Evolutionary conservation across 2,329 filamentous ascomycete genomes (phyloP), one percentile per base, ranked within the genome.

Genomic region (Penicillium verrucosum): DNA sequence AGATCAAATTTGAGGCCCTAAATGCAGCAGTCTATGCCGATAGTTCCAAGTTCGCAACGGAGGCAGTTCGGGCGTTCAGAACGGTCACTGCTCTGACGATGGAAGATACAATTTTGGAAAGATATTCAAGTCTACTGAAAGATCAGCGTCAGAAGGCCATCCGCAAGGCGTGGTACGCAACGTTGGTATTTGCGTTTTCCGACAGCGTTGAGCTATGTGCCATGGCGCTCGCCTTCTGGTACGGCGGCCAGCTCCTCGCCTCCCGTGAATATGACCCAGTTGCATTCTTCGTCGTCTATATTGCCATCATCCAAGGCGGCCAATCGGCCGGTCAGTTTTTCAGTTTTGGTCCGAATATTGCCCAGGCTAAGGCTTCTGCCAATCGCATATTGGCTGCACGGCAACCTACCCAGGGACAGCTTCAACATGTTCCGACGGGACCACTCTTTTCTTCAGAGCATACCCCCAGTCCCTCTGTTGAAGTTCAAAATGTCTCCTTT

Each of bases 31-130:
- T 90, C 0, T 91, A 90, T 62, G 80, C 82, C 16, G 84, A 88
- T 62, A 90, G 86, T 65, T 89, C 88, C 21, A 84, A 89, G 64
- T 90, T 91, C 63, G 89, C 87, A 0, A 83, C 87, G 1, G 89
- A 92, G 69, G 83, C 88, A 4, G 89, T 92, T 40, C 82, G 85
- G 1, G 88, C 88, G 0, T 89, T 90, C 70, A 81, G 89, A 10
- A 92, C 89, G 0, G 89, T 92, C 5, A 77, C 86, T 0, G 82
- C 87, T 1, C 77, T 92, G 18, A 89, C 86, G 1, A 82, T 92
- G 66, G 89, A 92, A 68, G 80, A 85, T 56, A 77, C 79, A 14
- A 89, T 91, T 57, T 78, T 81, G 41, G 67, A 78, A 3, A 81
- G 86, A 34, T 92, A 91, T 64, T 74, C 82, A 18, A 68, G 60